A percentile compares a stretch with the other conserved stretches of the same genome.
Conservation (phyloP, 768 basidiomycete genomes). For the Amanita pseudoporphyria region DNA sequence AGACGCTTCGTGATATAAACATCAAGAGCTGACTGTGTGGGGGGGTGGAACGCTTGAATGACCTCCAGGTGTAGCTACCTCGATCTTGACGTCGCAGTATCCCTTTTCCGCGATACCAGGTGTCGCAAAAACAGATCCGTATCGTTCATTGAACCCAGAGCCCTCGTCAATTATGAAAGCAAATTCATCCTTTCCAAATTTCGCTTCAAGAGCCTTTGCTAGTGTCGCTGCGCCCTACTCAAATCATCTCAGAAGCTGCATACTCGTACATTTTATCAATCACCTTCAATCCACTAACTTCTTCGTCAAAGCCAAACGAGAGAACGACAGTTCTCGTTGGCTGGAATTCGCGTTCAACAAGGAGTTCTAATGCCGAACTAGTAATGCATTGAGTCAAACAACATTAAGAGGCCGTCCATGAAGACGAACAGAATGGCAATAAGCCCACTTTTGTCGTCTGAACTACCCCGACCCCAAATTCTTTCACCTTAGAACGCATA, state of each 20-base stretch:
- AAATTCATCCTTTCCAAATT: constrained; percentile 65
- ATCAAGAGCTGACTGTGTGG: constrained; percentile 52
- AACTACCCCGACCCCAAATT: constrained; percentile 42
- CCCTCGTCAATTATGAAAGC: constrained; percentile 87
- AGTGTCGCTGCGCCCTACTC: constrained; percentile 46
- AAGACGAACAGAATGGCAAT: constrained; percentile 20
- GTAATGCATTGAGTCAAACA: not conserved
- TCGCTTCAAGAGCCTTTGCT: constrained; percentile 35
- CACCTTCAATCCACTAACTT: constrained; percentile 43
- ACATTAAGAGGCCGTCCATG: not conserved
- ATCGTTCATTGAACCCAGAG: constrained; percentile 46
- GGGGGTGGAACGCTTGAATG: constrained; percentile 79
- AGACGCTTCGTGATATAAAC: not conserved
- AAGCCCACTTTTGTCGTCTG: constrained; percentile 34
- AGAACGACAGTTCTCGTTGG: constrained; percentile 57
- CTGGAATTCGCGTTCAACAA: constrained; percentile 36
- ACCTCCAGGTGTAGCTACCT: constrained; percentile 64
- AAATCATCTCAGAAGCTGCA: not conserved
- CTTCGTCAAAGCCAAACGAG: constrained; percentile 73
- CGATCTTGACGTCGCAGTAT: constrained; percentile 49
- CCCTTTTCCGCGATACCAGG: constrained; percentile 74
- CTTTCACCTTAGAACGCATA: constrained; percentile 17
- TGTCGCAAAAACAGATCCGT: constrained; percentile 46
- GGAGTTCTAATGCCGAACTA: constrained; percentile 11
- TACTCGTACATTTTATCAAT: constrained; percentile 5